A percentile compares a stretch with the other conserved stretches of the same genome.
Evolutionary conservation across 768 basidiomycete species (phyloP).

Genomic region (Phylloporus rhodoxanthus): DNA sequence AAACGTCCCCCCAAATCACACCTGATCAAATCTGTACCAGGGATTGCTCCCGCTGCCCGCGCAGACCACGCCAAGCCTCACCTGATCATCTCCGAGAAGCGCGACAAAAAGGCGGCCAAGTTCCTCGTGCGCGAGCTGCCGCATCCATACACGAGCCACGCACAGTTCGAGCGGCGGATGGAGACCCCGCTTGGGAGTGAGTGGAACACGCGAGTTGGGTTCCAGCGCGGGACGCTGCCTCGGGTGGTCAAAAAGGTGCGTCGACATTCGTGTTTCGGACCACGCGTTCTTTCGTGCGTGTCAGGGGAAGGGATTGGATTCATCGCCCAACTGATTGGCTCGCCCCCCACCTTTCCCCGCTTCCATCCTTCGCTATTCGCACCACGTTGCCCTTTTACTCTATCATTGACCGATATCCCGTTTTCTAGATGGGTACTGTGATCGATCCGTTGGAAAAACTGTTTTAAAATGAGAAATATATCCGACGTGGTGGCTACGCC

Average conservation of each 20-base stretch:
- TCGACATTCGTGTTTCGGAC: no score
- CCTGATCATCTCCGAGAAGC: slow-evolving; percentile 93
- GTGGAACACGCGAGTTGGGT: slow-evolving; percentile 86
- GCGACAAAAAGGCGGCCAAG: slow-evolving; percentile 88
- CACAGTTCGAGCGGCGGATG: slow-evolving; percentile 86
- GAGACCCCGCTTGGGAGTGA: slow-evolving; percentile 78
- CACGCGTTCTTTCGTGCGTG: neutral
- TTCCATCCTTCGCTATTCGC: neutral
- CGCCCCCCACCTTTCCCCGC: neutral
- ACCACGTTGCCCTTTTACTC: neutral
- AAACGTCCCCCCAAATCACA: slow-evolving; percentile 58
- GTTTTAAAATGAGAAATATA: slow-evolving; percentile 17
- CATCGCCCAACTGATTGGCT: neutral
- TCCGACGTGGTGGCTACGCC: neutral
- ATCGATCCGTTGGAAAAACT: slow-evolving; percentile 65
- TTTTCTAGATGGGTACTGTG: slow-evolving; percentile 57
- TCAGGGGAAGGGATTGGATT: neutral
- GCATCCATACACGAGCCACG: slow-evolving; percentile 88
- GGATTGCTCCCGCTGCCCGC: slow-evolving; percentile 71
- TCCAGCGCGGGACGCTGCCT: slow-evolving; percentile 81
- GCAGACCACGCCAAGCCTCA: slow-evolving; percentile 81
- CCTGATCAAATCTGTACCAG: slow-evolving; percentile 75
- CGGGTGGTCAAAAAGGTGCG: slow-evolving; percentile 80
- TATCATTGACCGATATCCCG: slow-evolving; percentile 2
- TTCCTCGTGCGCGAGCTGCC: slow-evolving; percentile 90